Evolutionary conservation across 345 rosid species (phyloP), one percentile per base, ranked within the genome.

Genomic region (Geranium brycei): DNA sequence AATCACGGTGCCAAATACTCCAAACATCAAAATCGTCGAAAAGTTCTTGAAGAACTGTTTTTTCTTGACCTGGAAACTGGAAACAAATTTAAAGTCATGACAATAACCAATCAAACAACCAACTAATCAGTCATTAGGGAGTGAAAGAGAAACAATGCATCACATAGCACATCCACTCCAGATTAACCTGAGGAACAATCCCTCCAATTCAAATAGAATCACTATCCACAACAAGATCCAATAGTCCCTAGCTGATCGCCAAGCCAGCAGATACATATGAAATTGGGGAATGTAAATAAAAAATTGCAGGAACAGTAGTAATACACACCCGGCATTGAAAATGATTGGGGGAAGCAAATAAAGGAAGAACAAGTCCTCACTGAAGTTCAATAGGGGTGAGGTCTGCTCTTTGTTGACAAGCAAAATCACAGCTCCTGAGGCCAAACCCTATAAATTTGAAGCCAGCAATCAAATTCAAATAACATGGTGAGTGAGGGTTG

Each of bases 31-130:
- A 58, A 85, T 87, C 32, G 71, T 80, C 1, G 86, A 72, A 70
- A 87, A 85, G 66, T 87, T 87, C 85, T 81, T 80, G 84, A 87
- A 87, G 68, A 85, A 81, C 38, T 79, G 82, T 77, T 87, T 87
- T 69, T 85, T 87, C 75, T 87, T 87, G 58, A 87, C 95, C 80
- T 87, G 95, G 73, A 87, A 85, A 69, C 95, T 87, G 83, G 23
- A 78, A 71, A 11, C 58, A 58, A 18, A 60, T 64, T 19, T 17
- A 7, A 62, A 63, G 32, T 23, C 28, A 12, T 51, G 19, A 35
- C 64, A 57, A 55, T 58, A 23, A 61, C n/a, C 58, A 19, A 19
- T 15, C 8, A 51, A 14, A 8, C 62, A 62, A 35, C 41, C 41
- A 23, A 23, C 28, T 4, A 35, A 35, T 4, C 41, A 35, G 5